phyloP scores from a whole-genome alignment of 306 rosid genomes.

The Medicago lupulina region DNA sequence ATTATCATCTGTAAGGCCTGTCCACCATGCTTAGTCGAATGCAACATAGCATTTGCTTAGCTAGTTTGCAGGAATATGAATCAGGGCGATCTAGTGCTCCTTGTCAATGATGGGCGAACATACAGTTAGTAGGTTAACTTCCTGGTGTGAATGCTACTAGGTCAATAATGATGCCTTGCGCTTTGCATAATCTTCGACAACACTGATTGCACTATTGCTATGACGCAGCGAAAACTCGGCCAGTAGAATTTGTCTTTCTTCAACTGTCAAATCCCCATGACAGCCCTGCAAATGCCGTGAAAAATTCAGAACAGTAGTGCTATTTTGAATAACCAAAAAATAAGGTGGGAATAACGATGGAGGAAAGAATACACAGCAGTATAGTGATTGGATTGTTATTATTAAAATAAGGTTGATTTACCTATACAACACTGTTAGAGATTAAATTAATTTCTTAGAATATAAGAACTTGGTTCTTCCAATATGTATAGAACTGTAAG shows the following conservation, averaged over 20 bases:
- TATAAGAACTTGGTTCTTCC: no score
- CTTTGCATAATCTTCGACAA: conserved; percentile 70
- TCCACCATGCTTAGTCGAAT: conserved; percentile 2
- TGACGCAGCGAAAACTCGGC: conserved; percentile 89
- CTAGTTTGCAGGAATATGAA: conserved; percentile 24
- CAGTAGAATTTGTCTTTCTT: conserved; percentile 78
- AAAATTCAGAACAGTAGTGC: background rate
- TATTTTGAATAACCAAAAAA: background rate
- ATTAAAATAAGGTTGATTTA: background rate
- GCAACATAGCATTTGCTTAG: background rate
- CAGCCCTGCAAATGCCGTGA: conserved; percentile 58
- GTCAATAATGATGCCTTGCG: conserved; percentile 54
- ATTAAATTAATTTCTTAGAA: no score
- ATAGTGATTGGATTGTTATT: background rate
- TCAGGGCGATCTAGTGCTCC: conserved; percentile 10
- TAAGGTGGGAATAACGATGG: background rate
- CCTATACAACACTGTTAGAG: background rate
- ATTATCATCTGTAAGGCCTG: background rate
- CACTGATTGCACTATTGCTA: conserved; percentile 64
- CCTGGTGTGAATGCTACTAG: conserved; percentile 33
- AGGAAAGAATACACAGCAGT: conserved; percentile 4
- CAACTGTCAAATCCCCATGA: conserved; percentile 78
- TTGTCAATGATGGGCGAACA: conserved; percentile 10
- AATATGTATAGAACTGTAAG: no score
- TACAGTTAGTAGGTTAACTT: conserved; percentile 4